Evolutionary conservation across 257 asterid species (phyloP), one percentile per base, ranked within the genome.

Genomic region (Osmanthus fragrans): DNA sequence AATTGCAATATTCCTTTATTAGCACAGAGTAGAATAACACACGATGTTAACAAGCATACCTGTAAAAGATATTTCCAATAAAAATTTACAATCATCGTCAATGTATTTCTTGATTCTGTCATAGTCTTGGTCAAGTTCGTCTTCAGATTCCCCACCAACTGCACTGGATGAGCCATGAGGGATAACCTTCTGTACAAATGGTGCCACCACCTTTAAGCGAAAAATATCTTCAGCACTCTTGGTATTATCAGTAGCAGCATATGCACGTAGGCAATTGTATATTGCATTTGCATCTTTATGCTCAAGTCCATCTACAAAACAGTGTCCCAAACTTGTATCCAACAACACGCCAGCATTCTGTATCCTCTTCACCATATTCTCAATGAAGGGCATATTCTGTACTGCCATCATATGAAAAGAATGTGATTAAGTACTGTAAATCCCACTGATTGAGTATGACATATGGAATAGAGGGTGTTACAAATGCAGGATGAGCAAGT

Each of bases 211-310:
- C 23, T 86, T 86, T 30, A 94, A 83, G 49, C 96, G 90, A 76
- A 89, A 93, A 76, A 94, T 96, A 74, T 88, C 97, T 90, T 96
- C 98, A 25, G 99, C 96, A 72, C 90, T 90, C 73, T 58, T 89
- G 73, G 97, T 89, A 84, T 92, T 92, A 80, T 93, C 99, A 86
- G 85, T 90, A 60, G 99, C 97, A 77, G 98, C 98, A 90, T 92
- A 96, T 76, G 99, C 99, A 80, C 99, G 97, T 68, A 96, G 76
- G 80, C 99, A 96, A 80, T 96, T 96, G 92, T 96, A 92, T 74
- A 93, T 80, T 15, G 97, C 96, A 87, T 85, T 89, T 72, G 85
- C 96, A 89, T 95, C 99, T 90, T 81, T 88, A 81, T 95, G 92
- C 82, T 92, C 94, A 88, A 93, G 89, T n/a, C 96, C 99, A 85